Percentiles rank a stretch among this genome's conserved stretches.
These are phyloP conservation scores for Hypoxylon sp. DNA, from an alignment of 2,329 filamentous ascomycete genomes.

Conservation along the genomic window DNA sequence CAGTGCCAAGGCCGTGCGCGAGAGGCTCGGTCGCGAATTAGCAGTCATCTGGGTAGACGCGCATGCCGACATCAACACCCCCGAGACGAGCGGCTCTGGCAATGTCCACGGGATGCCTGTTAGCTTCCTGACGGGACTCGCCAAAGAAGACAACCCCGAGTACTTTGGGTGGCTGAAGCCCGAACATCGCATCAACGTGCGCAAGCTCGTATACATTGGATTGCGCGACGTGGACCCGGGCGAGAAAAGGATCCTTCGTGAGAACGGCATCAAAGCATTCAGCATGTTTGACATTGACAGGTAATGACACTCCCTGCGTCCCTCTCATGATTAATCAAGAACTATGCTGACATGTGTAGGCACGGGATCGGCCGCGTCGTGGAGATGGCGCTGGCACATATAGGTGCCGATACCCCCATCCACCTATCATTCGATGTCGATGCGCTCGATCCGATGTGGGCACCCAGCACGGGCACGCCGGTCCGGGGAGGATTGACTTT, in stretches of 20 bases:
- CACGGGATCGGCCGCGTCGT: constrained; percentile 96
- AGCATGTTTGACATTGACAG: constrained; percentile 98
- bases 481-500: constrained; percentile 94
- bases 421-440: constrained; percentile 98
- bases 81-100: constrained; percentile 87
- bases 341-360: constrained; percentile 57
- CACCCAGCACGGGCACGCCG: constrained; percentile 93
- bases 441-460: constrained; percentile 95
- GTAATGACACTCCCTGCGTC: constrained; percentile 60
- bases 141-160: constrained; percentile 79
- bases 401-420: constrained; percentile 93
- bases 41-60: constrained; percentile 99
- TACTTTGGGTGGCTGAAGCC: constrained; percentile 91
- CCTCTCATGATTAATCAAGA: background rate
- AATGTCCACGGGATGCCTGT: constrained; percentile 99
- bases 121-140: constrained; percentile 88
- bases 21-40: constrained; percentile 84
- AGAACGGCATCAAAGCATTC: constrained; percentile 94
- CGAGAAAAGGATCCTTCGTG: constrained; percentile 91
- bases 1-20: constrained; percentile 85
- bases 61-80: constrained; percentile 97
- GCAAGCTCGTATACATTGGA: constrained; percentile 97
- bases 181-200: constrained; percentile 76
- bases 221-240: constrained; percentile 91
- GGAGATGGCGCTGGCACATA: constrained; percentile 98